These are phyloP conservation scores for Penicillium canescens DNA, from an alignment of 495 filamentous ascomycete genomes.

Conservation along the genomic window DNA sequence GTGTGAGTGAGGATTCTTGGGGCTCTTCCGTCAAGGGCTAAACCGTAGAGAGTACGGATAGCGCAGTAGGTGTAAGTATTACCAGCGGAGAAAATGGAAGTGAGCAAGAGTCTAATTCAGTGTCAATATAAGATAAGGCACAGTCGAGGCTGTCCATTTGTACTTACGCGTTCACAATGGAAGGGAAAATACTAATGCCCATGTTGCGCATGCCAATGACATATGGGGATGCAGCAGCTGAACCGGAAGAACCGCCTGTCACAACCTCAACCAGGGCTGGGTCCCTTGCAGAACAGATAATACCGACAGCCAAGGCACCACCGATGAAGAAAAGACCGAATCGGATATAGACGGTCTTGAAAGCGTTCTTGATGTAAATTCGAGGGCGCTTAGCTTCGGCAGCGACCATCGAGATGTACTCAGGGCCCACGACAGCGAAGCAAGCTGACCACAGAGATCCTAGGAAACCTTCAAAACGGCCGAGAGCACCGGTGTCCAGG, in stretches of 20 bases:
- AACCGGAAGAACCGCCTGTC: conserved; percentile 28
- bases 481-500: conserved; percentile 60
- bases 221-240: conserved; percentile 68
- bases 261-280: conserved; percentile 32
- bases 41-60: conserved; percentile 70
- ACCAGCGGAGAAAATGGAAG: conserved; percentile 77
- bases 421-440: conserved; percentile 56
- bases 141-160: not conserved
- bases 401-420: conserved; percentile 79
- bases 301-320: conserved; percentile 66
- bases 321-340: conserved; percentile 75
- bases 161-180: conserved; percentile 20
- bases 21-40: conserved; percentile 65
- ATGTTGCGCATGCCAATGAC: conserved; percentile 81
- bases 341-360: conserved; percentile 73
- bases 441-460: conserved; percentile 58
- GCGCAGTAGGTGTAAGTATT: conserved; percentile 85
- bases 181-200: conserved; percentile 46
- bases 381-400: conserved; percentile 76
- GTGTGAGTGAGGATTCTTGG: conserved; percentile 57
- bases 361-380: conserved; percentile 54
- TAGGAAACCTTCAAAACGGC: conserved; percentile 71
- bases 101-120: conserved; percentile 53
- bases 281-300: conserved; percentile 62
- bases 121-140: no score